Evolutionary conservation across 1,139 yeast species (phyloP).

Genomic region (Candida tropicalis): DNA sequence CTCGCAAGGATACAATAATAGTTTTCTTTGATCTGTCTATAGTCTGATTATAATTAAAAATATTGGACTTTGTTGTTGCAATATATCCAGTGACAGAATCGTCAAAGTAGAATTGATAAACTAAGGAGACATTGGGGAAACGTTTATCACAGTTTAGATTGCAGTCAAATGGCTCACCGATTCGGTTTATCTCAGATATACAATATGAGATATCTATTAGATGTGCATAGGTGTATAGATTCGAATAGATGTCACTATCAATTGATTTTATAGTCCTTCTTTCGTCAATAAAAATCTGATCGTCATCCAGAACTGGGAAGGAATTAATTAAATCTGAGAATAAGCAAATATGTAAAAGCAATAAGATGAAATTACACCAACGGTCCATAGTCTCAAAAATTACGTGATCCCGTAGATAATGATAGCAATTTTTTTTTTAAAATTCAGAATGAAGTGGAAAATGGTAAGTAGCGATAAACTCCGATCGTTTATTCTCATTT

Average conservation of each 20-base stretch:
- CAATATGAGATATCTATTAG: conserved; percentile 54
- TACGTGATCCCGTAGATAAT: too few relatives aligned
- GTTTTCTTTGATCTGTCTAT: conserved; percentile 25
- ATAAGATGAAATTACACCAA: not conserved
- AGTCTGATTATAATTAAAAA: conserved; percentile 25
- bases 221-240: conserved; percentile 46
- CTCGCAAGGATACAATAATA: conserved; percentile 46
- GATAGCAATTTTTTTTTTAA: too few relatives aligned
- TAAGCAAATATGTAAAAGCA: not conserved
- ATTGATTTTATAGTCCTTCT: conserved; percentile 4
- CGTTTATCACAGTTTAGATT: conserved; percentile 39
- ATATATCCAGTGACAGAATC: conserved; percentile 43
- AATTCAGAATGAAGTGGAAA: too few relatives aligned
- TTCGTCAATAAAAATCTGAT: not conserved
- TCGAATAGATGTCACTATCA: conserved; percentile 27
- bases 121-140: conserved; percentile 45
- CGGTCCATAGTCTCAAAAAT: not conserved
- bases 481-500: too few relatives aligned
- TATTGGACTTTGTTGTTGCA: conserved; percentile 34
- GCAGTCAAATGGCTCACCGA: conserved; percentile 49
- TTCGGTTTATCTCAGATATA: conserved; percentile 36
- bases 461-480: too few relatives aligned
- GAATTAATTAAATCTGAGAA: not conserved
- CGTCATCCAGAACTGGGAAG: not conserved
- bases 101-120: conserved; percentile 50